Evolutionary conservation across 1,139 yeast species (phyloP).

Genomic region (Candida glucosophila): DNA sequence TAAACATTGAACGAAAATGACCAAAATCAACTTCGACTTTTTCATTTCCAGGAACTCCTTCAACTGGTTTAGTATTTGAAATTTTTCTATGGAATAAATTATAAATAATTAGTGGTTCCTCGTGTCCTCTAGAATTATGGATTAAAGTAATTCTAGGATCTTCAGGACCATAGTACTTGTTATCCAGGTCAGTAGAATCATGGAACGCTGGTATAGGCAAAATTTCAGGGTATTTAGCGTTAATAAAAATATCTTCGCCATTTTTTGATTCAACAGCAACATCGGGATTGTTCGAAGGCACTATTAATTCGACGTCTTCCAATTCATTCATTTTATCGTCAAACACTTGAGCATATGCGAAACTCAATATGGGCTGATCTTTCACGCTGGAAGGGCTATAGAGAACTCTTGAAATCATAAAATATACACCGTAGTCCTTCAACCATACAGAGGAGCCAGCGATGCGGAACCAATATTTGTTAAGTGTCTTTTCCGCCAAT

Average conservation of each 20-base stretch:
- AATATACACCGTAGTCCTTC: conserved; percentile 31
- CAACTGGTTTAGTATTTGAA: conserved; percentile 16
- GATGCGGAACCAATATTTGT: conserved; percentile 26
- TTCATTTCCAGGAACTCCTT: conserved; percentile 10
- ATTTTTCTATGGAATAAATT: conserved; percentile 24
- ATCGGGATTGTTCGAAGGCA: conserved; percentile 19
- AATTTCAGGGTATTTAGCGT: conserved; percentile 20
- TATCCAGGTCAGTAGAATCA: conserved; percentile 12
- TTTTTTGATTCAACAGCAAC: conserved; percentile 3
- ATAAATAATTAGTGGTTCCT: conserved; percentile 29
- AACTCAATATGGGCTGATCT: conserved; percentile 24
- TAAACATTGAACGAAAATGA: conserved; percentile 9
- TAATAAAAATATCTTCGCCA: conserved; percentile 7
- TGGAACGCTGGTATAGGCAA: conserved; percentile 27
- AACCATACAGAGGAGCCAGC: conserved; percentile 36
- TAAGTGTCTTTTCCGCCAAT: conserved; percentile 17
- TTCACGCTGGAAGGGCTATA: conserved; percentile 22
- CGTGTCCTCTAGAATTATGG: conserved; percentile 20
- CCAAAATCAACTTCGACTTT: conserved; percentile 8
- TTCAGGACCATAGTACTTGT: conserved; percentile 32
- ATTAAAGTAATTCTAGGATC: conserved; percentile 32
- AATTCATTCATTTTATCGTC: conserved; percentile 33
- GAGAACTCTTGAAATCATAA: conserved; percentile 25
- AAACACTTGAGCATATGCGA: conserved; percentile 28
- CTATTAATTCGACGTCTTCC: conserved; percentile 19